Conservation (phyloP, 2,329 filamentous ascomycete species). For the Knufia petricola region DNA sequence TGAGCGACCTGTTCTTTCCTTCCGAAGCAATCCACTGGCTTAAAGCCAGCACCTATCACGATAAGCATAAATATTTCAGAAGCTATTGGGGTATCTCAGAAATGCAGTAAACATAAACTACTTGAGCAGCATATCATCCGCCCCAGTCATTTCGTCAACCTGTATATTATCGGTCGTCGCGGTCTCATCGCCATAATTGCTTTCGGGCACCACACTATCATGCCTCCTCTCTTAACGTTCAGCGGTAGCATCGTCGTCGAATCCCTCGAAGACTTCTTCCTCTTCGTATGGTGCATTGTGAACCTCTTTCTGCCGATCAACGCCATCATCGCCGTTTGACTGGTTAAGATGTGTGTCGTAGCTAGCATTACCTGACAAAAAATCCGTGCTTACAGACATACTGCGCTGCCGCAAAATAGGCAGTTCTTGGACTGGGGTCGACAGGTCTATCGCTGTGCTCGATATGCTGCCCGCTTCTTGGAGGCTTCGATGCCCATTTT, state of each 20-base stretch:
- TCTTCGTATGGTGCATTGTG: background rate
- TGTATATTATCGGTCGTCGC: background rate
- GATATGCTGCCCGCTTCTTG: background rate
- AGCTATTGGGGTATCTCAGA: background rate
- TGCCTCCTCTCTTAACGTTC: background rate
- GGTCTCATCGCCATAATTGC: background rate
- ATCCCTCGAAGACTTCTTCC: background rate
- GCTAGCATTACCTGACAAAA: conserved; percentile 10
- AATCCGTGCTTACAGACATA: conserved; percentile 12
- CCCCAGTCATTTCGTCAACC: background rate
- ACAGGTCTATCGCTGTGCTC: background rate
- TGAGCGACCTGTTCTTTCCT: too few relatives aligned
- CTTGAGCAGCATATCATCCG: conserved; percentile 2
- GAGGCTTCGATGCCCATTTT: too few relatives aligned
- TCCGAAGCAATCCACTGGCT: too few relatives aligned
- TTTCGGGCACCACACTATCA: background rate
- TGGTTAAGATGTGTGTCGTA: conserved; percentile 1
- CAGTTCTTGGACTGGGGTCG: background rate
- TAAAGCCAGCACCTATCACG: background rate
- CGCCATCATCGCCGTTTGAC: background rate
- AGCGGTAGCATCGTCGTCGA: background rate
- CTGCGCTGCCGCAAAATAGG: background rate
- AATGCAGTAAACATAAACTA: background rate
- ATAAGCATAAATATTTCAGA: background rate
- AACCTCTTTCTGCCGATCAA: background rate